These are phyloP conservation scores for Hysterangium stoloniferum DNA, from an alignment of 768 basidiomycete species.

Conservation along the genomic window DNA sequence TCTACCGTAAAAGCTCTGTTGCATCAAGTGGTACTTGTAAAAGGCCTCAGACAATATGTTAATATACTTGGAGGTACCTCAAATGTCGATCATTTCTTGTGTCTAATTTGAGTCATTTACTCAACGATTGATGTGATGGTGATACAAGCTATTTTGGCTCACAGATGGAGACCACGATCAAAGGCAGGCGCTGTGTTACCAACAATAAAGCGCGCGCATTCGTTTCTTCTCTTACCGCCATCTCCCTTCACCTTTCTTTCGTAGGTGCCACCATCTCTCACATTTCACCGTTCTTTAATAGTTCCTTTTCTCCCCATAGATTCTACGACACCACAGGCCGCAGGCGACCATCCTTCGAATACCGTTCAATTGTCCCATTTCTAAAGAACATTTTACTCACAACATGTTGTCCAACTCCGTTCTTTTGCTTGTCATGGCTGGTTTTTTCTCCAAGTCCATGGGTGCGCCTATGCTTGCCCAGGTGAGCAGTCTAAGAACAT, in stretches of 20 bases:
- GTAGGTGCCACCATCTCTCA: not conserved
- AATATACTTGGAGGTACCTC: no score
- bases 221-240: not conserved
- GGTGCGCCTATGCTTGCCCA: not conserved
- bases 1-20: no score
- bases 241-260: not conserved
- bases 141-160: no score
- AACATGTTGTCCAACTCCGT: conserved; percentile 1
- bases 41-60: no score
- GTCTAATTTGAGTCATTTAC: no score
- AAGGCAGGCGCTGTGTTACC: no score
- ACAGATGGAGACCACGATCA: no score
- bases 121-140: no score
- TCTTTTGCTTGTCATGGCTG: not conserved
- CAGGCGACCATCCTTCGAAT: conserved; percentile 8
- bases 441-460: not conserved
- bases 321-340: not conserved
- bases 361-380: not conserved
- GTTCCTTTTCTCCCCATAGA: not conserved
- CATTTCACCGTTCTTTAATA: not conserved
- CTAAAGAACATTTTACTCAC: not conserved
- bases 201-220: no score
- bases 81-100: no score
- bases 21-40: no score
- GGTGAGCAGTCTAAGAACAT: not conserved